These are phyloP conservation scores for Gaultheria prostrata DNA, from an alignment of 148 eudicot genomes.

Conservation along the genomic window DNA sequence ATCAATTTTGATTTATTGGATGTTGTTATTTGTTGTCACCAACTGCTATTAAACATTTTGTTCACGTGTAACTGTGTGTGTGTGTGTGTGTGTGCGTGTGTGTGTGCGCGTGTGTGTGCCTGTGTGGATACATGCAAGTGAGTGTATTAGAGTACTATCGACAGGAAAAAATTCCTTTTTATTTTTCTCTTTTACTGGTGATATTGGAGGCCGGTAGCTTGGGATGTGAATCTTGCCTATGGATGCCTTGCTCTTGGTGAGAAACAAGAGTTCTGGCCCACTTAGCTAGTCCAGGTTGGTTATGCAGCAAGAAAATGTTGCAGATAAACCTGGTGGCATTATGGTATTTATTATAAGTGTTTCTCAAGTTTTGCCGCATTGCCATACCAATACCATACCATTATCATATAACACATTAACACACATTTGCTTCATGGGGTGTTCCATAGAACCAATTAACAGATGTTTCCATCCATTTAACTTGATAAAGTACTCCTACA, in stretches of 20 bases:
- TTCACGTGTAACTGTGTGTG: background rate
- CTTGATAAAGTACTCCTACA: background rate
- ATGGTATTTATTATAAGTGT: background rate
- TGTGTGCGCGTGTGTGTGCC: background rate
- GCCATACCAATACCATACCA: background rate
- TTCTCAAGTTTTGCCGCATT: background rate
- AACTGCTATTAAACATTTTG: background rate
- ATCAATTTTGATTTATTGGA: background rate
- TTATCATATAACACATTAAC: background rate
- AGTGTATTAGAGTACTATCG: background rate
- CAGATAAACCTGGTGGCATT: background rate
- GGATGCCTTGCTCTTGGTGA: background rate
- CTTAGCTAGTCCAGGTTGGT: background rate
- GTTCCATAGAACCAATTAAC: background rate
- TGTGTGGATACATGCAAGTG: background rate
- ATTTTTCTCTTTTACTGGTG: background rate
- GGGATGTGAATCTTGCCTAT: background rate
- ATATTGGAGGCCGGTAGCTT: too few species aligned
- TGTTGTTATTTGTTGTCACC: background rate
- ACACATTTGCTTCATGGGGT: background rate
- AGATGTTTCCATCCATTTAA: background rate
- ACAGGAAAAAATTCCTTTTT: background rate
- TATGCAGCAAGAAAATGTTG: background rate
- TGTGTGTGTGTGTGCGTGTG: background rate
- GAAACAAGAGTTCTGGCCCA: background rate